Evolutionary conservation across 1,139 yeast species (phyloP), one percentile per base, ranked within the genome.

Genomic region (Fermentozyma sake): DNA sequence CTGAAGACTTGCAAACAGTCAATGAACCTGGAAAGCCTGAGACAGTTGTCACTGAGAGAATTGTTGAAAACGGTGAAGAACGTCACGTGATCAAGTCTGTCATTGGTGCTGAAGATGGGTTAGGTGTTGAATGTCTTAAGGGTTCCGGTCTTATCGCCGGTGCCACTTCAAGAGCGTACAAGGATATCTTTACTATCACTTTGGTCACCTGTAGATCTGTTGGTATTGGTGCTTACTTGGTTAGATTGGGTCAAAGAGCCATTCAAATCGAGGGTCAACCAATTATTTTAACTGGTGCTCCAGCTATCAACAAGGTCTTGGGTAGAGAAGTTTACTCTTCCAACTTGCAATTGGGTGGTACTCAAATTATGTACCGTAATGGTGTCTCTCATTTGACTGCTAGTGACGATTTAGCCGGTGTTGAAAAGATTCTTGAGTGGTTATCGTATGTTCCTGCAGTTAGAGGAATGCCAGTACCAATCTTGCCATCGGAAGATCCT

Each of bases 131-230:
- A 61, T 91, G 96, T 76, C 77, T 91, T 62, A 79, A 80, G 63
- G 98, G 98, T 24, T 89, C 97, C 29, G 98, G 98, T 65, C 72
- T 91, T 49, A 91, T 91, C 66, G 98, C 98, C 18, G 98, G 98
- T 61, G 96, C 95, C 22, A 91, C 98, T 28, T 84, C 96, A 5
- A 81, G 87, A 57, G 98, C 98, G 20, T 91, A 91, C 74, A 85
- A 85, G 59, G 98, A 91, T 53, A 91, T 91, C 40, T 91, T 91
- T 68, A 91, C 98, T 17, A 79, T 89, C 37, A 91, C 98, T 14
- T 72, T 91, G 57, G 98, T 91, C 30, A 91, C 98, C 13, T 89
- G 97, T 68, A 80, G 98, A 71, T 87, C 97, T 26, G 98, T 91
- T 50, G 98, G 98, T 79, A 91, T 91, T 59, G 98, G 98, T 71